Base-by-base conservation (phyloP, 164 flowering plant species). In the Umbilicus rupestris region DNA sequence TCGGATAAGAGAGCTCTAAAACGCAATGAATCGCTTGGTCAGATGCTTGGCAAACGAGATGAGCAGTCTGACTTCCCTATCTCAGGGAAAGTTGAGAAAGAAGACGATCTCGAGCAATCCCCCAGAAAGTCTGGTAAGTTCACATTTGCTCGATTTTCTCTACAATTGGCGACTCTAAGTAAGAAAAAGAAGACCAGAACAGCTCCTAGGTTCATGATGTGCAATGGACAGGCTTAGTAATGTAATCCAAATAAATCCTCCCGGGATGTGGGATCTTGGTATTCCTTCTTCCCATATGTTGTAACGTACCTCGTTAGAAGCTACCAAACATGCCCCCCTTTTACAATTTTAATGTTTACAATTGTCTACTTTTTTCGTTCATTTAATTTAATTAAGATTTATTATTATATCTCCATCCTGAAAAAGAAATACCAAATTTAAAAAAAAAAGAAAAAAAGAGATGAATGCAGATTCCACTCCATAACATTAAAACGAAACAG, bases 41-140 rank as follows among this genome's bases (percentile, higher is more conserved):
- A 94, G 67, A 87, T 94, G 88, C 87, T 91, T 3, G 71, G 78
- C 24, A 87, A 80, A 68, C 77, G 73, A 44, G n/a, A 12, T 69
- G 78, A 67, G 74, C 49, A 58, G 41, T 85, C 80, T 68, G 71
- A 65, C 42, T n/a, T 49, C 26, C 55, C 55, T n/a, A 22, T 20
- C 22, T n/a, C 55, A 7, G 55, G 55, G 26, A 49, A 55, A 28
- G 19, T 16, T 55, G 60, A 14, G 17, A 55, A 55, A 26, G 84
- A 81, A 35, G 63, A 39, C 28, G 45, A 39, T 65, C 74, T 72
- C n/a, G 76, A 81, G 73, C 85, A 80, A 65, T 69, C 78, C 31
- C 76, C 85, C 29, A 79, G 80, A 5, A 86, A 88, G 84, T 85
- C 93, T 63, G 89, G 84, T 90, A 89, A 82, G 80, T 72, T 72